Percentiles rank a stretch among this genome's conserved stretches.
phyloP scores from a whole-genome alignment of 768 basidiomycete species.

The Mycena metata region DNA sequence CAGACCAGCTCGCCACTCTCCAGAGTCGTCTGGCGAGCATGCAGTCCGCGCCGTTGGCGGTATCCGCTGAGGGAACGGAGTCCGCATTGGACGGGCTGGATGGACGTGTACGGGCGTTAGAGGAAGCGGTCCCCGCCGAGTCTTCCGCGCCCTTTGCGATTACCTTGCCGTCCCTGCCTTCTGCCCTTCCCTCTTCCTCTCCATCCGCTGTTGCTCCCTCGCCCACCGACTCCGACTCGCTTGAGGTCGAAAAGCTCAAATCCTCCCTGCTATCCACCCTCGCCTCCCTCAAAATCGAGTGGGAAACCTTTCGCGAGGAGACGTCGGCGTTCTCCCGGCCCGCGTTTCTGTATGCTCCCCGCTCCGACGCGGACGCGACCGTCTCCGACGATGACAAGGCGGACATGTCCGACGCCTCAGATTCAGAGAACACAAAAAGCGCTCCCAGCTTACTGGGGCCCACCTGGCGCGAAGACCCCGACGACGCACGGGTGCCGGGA shows the following conservation, averaged over 20 bases:
- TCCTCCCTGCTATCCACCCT: slow-evolving; percentile 5
- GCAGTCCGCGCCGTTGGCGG: not conserved
- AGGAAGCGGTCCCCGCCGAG: not conserved
- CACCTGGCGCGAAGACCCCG: slow-evolving; percentile 5
- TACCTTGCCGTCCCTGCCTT: not conserved
- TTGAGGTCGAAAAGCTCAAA: slow-evolving; percentile 10
- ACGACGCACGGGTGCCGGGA: slow-evolving; percentile 15
- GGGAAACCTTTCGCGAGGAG: slow-evolving; percentile 30
- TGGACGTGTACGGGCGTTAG: not conserved
- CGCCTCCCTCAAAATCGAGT: slow-evolving; percentile 26
- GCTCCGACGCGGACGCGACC: not conserved
- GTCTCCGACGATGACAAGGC: not conserved
- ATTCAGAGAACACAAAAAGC: no score
- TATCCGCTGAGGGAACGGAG: not conserved
- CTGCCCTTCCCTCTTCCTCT: not conserved
- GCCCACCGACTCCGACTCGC: not conserved
- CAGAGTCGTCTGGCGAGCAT: slow-evolving; percentile 14
- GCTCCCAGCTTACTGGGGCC: no score
- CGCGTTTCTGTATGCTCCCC: no score
- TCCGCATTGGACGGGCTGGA: not conserved
- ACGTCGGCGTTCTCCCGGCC: not conserved
- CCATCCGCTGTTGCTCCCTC: not conserved
- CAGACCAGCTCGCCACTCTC: slow-evolving; percentile 17
- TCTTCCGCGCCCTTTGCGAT: not conserved
- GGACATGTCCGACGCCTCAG: no score